Base-by-base conservation (phyloP, 1,284 basidiomycete genomes). In the Tilletia setariae region DNA sequence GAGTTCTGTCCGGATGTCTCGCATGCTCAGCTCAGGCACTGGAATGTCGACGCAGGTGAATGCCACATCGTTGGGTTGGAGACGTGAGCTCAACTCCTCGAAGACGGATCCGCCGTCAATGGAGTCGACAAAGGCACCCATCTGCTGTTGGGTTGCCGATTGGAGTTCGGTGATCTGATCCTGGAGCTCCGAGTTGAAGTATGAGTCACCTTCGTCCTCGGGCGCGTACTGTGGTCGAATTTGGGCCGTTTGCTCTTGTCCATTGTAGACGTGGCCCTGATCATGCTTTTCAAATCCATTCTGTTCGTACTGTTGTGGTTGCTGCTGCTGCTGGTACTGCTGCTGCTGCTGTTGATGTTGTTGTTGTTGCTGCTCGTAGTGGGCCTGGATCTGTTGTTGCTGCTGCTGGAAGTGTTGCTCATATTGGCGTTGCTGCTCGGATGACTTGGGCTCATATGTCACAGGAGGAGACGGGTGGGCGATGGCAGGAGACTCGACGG, bases 31-130 rank as follows among this genome's bases (percentile, higher is more conserved):
- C 15, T 61, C 56, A 9, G 56, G 56, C 28, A 61, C 56, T 4
- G 56, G 56, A 21, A 61, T 61, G 28, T 61, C 56, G 32, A 61
- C 56, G 32, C 56, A 61, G 15, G 56, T 61, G 28, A 61, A 61
- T 9, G 56, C 56, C 15, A 61, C 56, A 16, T 61, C 56, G 2
- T 16, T n/a, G 23, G 56, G 30, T 40, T 35, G 56, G 7, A 61
- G 56, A 4, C 56, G 28, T 7, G 56, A 32, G 56, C 56, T 61
- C 15, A 61, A 30, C 28, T 61, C 56, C n/a, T 61, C 56, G 28
- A 35, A 61, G 32, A 61, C 32, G 15, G 56, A 61, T 6, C n/a
- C n/a, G 19, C 23, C 8, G 28, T 16, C n/a, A n/a, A 30, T 30
- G 1, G 8, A 8, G 11, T 30, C 16, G 16, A 32, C 56, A 19